Evolutionary conservation across 2,329 filamentous ascomycete species (phyloP), one percentile per base, ranked within the genome.

Genomic region (Epichloe elymi): DNA sequence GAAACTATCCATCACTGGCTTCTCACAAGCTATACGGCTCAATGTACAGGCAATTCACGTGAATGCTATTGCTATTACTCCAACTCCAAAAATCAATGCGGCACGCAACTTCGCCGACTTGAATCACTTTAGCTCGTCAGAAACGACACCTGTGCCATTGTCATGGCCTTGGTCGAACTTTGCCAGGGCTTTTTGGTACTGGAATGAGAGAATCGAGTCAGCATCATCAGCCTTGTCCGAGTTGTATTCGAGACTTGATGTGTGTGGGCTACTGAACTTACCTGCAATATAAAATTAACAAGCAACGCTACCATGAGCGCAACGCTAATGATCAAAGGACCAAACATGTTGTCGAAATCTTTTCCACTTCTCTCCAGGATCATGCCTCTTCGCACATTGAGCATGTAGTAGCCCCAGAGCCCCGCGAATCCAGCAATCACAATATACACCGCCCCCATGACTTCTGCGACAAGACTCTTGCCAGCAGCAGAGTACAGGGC

Each of bases 401-500:
- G 85, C 73, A 95, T 86, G 53, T 74, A 79, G 67, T 88, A 95
- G 2, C 93, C 93, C 93, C 93, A 98, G 2, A 74, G 72, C 0
- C 86, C 88, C 0, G 89, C 82, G 65, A 96, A 94, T 2, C 86
- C 71, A 1, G 91, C 89, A 55, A 97, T 86, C 51, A 73, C 63
- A 3, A 91, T 85, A 63, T 95, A 97, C 10, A 85, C 80, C 19
- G 93, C 73, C n/a, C 89, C 90, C 62, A 97, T 80, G 38, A 74
- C 72, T 59, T 86, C 78, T 0, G 88, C 89, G 35, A 95, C 67
- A n/a, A 74, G 73, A 65, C 94, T 88, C 58, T 83, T 73, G 6
- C 87, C 86, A 0, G 90, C 90, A 0, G 91, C 88, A 59, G 95
- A 91, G 70, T 91, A 96, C 30, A 98, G 72, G 20, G 85, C 87